Base-by-base conservation (phyloP, 2,329 filamentous ascomycete species). In the Fusarium nodosum region DNA sequence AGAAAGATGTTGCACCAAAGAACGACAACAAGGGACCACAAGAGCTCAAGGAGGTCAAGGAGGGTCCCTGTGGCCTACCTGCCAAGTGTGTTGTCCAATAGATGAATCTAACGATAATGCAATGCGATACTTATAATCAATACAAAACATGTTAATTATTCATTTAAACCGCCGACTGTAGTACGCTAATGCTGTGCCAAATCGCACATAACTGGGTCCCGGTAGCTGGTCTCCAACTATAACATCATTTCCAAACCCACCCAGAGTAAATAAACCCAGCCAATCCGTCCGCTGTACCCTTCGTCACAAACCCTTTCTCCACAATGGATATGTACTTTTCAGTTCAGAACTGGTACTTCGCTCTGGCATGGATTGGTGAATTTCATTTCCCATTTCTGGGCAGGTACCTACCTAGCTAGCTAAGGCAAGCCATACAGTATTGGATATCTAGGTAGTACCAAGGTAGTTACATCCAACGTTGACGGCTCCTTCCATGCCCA, bases 51-150 rank as follows among this genome's bases (percentile, higher is more conserved):
- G 78, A 86, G 67, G 80, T 84, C 56, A 85, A 86, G 59, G 87
- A 90, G 75, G 91, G 92, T 0, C 91, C 91, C 46, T 97, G 93
- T 77, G 92, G 93, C 24, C 81, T 96, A 73, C 93, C 93, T 33
- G 82, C 83, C 53, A 94, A 94, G 77, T 96, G 93, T 79, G 81
- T 82, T 47, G 87, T 96, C 72, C 81, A 89, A 76, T 93, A 81
- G 82, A 72, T 33, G 46, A 72, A 33, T 39, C 38, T 39, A 60
- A 68, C 56, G 56, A 68, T 68, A 58, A 69, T 64, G 46, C 41
- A 54, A 65, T 22, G 34, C 59, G 54, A 69, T 63, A 64, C 41
- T 53, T 64, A 60, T 18, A 59, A 62, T 56, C 45, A 70, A 54
- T 63, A 56, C 22, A 63, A 60, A 60, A 59, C 28, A 44, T 52